Conservation (phyloP, 192 early-diverging fungal species). For the Umbelopsis vinacea region DNA sequence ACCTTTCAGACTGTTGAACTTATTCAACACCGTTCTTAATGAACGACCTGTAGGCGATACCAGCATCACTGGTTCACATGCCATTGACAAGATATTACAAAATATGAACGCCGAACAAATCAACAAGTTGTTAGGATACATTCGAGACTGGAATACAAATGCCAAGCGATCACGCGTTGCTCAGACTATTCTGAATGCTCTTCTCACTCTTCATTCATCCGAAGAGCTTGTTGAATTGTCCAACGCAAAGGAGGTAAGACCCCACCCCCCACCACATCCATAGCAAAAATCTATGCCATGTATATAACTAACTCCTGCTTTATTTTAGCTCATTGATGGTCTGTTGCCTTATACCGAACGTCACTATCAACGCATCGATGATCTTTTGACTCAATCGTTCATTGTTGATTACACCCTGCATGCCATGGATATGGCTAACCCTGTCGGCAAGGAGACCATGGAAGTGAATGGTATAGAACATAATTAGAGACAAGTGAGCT, state of each 20-base stretch:
- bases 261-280: not conserved
- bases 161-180: constrained; percentile 77
- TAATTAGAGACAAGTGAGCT: not conserved
- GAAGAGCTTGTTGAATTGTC: constrained; percentile 76
- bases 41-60: constrained; percentile 52
- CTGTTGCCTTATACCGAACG: constrained; percentile 91
- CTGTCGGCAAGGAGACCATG: constrained; percentile 39
- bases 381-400: constrained; percentile 79
- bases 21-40: constrained; percentile 68
- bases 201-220: constrained; percentile 68
- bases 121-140: constrained; percentile 78
- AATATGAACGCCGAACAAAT: constrained; percentile 70
- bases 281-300: not conserved
- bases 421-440: constrained; percentile 71
- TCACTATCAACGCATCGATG: constrained; percentile 83
- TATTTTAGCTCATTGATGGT: constrained; percentile 67
- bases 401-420: constrained; percentile 91
- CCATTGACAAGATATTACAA: constrained; percentile 73
- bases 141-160: constrained; percentile 97
- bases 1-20: constrained; percentile 78
- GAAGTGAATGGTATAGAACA: constrained; percentile 25
- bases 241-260: constrained; percentile 73
- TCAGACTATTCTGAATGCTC: constrained; percentile 80
- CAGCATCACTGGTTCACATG: constrained; percentile 62
- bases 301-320: constrained; percentile 22